A percentile compares a stretch with the other conserved stretches of the same genome.
Conservation (phyloP, 2,329 filamentous ascomycete genomes). For the Colletotrichum cereale region DNA sequence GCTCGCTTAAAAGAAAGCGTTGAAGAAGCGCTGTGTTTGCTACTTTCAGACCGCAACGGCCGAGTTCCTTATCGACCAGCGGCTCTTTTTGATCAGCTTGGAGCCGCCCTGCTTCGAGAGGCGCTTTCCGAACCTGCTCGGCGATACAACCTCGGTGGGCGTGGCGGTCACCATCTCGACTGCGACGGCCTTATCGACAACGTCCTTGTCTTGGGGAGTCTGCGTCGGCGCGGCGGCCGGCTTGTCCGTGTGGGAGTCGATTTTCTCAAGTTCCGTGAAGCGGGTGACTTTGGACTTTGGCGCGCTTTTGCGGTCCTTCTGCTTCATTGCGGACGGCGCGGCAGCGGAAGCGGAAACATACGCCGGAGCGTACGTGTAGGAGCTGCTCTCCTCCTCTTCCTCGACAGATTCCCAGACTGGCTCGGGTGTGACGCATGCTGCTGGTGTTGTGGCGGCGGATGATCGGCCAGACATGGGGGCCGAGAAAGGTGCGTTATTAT, state of each 20-base stretch:
- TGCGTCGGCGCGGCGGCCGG: slow-evolving; percentile 39
- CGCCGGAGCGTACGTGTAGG: slow-evolving; percentile 24
- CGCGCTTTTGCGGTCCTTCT: slow-evolving; percentile 42
- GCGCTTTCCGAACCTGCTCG: slow-evolving; percentile 43
- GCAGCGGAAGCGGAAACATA: not conserved
- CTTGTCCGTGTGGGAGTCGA: slow-evolving; percentile 46
- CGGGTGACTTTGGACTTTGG: slow-evolving; percentile 45
- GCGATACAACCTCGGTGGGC: slow-evolving; percentile 12
- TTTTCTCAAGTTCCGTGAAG: slow-evolving; percentile 49
- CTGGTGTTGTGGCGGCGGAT: slow-evolving; percentile 38
- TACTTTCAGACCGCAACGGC: slow-evolving; percentile 46
- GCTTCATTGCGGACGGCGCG: slow-evolving; percentile 30
- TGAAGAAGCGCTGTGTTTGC: no score
- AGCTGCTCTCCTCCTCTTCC: slow-evolving; percentile 21
- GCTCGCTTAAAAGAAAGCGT: not conserved
- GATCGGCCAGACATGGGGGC: slow-evolving; percentile 37
- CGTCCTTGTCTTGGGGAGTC: slow-evolving; percentile 35
- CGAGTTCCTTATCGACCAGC: slow-evolving; percentile 47
- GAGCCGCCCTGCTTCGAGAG: slow-evolving; percentile 48
- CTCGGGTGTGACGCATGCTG: slow-evolving; percentile 35
- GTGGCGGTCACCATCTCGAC: slow-evolving; percentile 27
- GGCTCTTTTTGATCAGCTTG: slow-evolving; percentile 49
- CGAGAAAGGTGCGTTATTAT: slow-evolving; percentile 23
- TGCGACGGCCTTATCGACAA: slow-evolving; percentile 42
- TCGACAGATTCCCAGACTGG: slow-evolving; percentile 34